phyloP scores from a whole-genome alignment of 805 yeast genomes.

The Myxozyma monticola region DNA sequence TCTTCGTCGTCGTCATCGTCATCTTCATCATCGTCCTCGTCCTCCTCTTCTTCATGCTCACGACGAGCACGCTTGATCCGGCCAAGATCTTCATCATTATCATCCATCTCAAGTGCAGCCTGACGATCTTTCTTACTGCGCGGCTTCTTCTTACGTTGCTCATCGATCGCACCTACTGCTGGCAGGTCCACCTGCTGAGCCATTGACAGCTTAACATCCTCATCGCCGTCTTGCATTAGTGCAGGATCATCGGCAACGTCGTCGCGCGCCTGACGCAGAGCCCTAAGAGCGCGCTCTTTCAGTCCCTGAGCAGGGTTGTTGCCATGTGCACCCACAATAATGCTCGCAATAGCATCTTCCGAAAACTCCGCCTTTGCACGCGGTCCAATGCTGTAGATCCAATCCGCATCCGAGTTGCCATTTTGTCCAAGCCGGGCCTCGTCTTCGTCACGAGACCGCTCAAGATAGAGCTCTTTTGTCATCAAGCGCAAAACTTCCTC shows the following conservation, averaged over 20 bases:
- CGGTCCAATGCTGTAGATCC: slow-evolving; percentile 25
- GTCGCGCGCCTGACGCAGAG: slow-evolving; percentile 13
- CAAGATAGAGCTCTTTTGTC: slow-evolving; percentile 24
- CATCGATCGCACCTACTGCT: slow-evolving; percentile 7
- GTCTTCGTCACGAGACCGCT: slow-evolving; percentile 21
- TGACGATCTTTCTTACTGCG: slow-evolving; percentile 7
- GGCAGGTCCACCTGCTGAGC: slow-evolving; percentile 5
- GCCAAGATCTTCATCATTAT: slow-evolving; percentile 10
- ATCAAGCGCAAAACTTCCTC: slow-evolving; percentile 13
- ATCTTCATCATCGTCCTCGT: slow-evolving; percentile 12
- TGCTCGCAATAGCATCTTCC: slow-evolving; percentile 14
- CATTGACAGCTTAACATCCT: neutral
- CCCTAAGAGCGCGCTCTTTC: slow-evolving; percentile 8
- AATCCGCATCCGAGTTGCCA: slow-evolving; percentile 14
- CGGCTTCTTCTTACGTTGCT: neutral
- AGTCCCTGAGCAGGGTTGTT: slow-evolving; percentile 10
- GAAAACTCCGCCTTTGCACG: slow-evolving; percentile 23
- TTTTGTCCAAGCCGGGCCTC: neutral
- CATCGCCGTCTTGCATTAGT: neutral
- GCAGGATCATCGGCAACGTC: neutral
- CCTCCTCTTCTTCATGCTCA: slow-evolving; percentile 19
- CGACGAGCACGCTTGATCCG: neutral
- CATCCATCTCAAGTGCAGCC: slow-evolving; percentile 20
- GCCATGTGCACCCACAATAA: slow-evolving; percentile 19
- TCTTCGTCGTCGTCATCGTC: slow-evolving; percentile 3